Evolutionary conservation across 179 eudicot genomes (phyloP).

Genomic region (Heliamphora pulchella): DNA sequence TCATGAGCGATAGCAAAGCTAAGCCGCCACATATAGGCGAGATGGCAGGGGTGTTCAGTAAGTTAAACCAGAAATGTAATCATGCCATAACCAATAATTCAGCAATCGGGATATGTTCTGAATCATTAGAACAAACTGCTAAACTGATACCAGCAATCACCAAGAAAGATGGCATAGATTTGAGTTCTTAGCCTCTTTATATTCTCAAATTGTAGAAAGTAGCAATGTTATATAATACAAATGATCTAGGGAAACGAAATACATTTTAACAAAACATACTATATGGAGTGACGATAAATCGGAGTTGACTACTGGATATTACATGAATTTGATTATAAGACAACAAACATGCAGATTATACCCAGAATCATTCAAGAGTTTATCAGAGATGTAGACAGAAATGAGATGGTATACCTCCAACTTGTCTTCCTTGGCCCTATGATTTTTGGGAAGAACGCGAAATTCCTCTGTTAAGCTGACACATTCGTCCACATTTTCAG

Average conservation of each 20-base stretch:
- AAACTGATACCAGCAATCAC: neutral
- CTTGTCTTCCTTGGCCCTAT: slow-evolving; percentile 64
- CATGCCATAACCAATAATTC: neutral
- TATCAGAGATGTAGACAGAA: neutral
- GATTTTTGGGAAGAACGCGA: slow-evolving; percentile 54
- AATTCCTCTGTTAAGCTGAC: slow-evolving; percentile 64
- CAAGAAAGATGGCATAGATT: neutral
- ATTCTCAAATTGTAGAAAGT: no score
- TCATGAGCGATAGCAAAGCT: no score
- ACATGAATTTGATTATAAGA: neutral
- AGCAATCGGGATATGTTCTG: neutral
- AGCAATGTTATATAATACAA: neutral
- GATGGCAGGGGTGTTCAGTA: neutral
- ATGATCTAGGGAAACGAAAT: neutral
- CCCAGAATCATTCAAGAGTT: neutral
- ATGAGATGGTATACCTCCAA: slow-evolving; percentile 42
- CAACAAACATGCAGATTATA: neutral
- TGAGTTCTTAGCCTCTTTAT: neutral
- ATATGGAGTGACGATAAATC: neutral
- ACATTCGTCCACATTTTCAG: slow-evolving; percentile 64
- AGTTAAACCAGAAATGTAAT: neutral
- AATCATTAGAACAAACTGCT: no score
- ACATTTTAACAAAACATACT: neutral
- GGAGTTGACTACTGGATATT: neutral
- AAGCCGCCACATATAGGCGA: no score